Conservation (phyloP, 148 eudicot species). For the Gaultheria prostrata region DNA sequence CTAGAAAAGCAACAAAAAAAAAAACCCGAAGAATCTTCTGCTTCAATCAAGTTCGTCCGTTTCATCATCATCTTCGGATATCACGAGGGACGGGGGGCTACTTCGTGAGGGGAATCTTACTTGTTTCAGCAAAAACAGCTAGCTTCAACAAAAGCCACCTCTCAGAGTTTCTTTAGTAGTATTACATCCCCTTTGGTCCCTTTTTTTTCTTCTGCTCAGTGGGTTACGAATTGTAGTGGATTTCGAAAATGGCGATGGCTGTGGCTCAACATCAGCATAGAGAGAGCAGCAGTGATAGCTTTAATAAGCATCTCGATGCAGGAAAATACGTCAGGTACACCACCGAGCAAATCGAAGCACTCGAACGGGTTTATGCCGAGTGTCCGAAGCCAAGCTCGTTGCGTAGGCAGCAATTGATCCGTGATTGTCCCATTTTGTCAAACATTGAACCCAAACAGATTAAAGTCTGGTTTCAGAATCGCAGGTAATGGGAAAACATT, state of each 20-base stretch:
- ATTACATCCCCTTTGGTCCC: constrained; percentile 5
- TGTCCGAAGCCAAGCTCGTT: constrained; percentile 90
- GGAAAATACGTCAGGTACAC: constrained; percentile 89
- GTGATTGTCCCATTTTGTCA: constrained; percentile 74
- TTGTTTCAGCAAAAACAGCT: constrained; percentile 7
- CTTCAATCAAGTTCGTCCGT: constrained; percentile 18
- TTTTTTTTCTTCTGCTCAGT: not conserved
- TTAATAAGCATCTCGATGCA: constrained; percentile 40
- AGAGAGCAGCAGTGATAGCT: constrained; percentile 57
- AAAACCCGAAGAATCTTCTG: not conserved
- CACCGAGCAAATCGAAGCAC: constrained; percentile 83
- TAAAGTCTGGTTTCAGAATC: constrained; percentile 97
- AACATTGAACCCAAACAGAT: constrained; percentile 90
- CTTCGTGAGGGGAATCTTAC: not conserved
- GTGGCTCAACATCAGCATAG: constrained; percentile 48
- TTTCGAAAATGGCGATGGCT: constrained; percentile 66
- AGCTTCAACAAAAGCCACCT: constrained; percentile 1
- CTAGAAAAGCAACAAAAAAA: not conserved
- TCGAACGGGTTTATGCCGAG: constrained; percentile 79
- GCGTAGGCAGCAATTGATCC: constrained; percentile 78
- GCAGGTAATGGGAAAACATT: constrained; percentile 41
- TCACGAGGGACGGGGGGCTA: not conserved
- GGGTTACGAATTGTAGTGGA: not conserved
- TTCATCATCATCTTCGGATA: constrained; percentile 4
- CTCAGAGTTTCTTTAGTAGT: not conserved